phyloP scores from a whole-genome alignment of 257 asterid species.

The Rubia yunnanensis region DNA sequence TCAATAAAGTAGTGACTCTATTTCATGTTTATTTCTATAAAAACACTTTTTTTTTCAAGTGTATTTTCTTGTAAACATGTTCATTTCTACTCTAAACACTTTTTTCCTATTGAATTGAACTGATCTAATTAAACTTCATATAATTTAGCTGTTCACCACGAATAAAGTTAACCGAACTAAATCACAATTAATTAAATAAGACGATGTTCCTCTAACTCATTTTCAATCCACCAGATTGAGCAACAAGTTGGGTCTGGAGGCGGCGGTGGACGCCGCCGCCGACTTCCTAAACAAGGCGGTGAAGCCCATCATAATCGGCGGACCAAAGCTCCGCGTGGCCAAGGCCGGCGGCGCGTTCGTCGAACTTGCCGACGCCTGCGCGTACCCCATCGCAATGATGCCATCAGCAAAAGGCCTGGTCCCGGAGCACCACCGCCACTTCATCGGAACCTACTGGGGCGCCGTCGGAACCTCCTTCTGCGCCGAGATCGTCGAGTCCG shows the following conservation, averaged over 20 bases:
- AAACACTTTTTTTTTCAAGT: no score
- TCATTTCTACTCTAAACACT: no score
- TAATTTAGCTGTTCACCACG: no score
- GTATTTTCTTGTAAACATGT: no score
- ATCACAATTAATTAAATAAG: no score
- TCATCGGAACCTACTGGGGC: conserved; percentile 85
- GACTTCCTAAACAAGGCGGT: conserved; percentile 69
- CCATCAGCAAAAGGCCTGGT: conserved; percentile 89
- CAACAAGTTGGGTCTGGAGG: conserved; percentile 56
- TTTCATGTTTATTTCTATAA: no score
- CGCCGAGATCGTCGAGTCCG: conserved; percentile 76
- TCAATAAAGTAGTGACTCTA: no score
- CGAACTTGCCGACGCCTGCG: conserved; percentile 56
- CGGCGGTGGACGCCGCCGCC: conserved; percentile 63
- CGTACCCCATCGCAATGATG: conserved; percentile 54
- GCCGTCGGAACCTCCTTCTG: conserved; percentile 75
- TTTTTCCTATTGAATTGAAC: no score
- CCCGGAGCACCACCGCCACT: conserved; percentile 61
- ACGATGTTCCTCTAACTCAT: no score
- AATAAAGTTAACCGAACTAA: no score
- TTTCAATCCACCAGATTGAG: conserved; percentile 35
- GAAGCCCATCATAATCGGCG: conserved; percentile 72
- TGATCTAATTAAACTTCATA: no score
- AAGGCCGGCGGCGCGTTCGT: conserved; percentile 49
- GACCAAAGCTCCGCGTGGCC: conserved; percentile 62